Percentiles rank a stretch among this genome's conserved stretches.
phyloP scores from a whole-genome alignment of 352 stramenopile species.

The Aphanomyces euteiches region DNA sequence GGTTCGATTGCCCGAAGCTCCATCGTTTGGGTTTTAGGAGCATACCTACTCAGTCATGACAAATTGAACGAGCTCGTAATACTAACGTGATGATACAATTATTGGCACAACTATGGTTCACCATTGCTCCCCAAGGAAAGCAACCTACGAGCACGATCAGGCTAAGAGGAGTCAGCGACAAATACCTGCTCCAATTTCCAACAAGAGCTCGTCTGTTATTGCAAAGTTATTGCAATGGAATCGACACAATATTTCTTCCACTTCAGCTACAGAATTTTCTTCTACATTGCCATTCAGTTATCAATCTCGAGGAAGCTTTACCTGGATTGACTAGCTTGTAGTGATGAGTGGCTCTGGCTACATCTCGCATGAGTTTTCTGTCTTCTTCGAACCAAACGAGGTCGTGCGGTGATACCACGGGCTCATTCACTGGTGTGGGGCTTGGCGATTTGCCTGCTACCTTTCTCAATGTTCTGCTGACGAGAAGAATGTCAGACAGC shows the following conservation, averaged over 20 bases:
- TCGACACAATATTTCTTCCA: slow-evolving; percentile 63
- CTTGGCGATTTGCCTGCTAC: slow-evolving; percentile 34
- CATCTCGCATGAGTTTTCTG: slow-evolving; percentile 41
- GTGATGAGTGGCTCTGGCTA: slow-evolving; percentile 46
- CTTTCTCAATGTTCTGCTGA: slow-evolving; percentile 34
- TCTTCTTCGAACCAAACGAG: slow-evolving; percentile 62
- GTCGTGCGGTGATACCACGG: slow-evolving; percentile 28
- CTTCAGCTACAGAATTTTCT: slow-evolving; percentile 35
- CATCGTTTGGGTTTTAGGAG: slow-evolving; percentile 41
- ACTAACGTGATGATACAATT: slow-evolving; percentile 68
- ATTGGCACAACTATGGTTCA: slow-evolving; percentile 70
- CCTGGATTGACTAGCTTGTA: slow-evolving; percentile 40
- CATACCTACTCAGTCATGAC: slow-evolving; percentile 37
- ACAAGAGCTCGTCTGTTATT: slow-evolving; percentile 61
- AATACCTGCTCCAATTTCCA: slow-evolving; percentile 47
- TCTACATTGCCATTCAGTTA: not conserved
- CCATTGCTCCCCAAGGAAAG: slow-evolving; percentile 63
- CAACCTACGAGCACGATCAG: slow-evolving; percentile 32
- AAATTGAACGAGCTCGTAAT: not conserved
- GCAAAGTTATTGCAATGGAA: slow-evolving; percentile 78
- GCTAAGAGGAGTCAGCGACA: too few relatives aligned
- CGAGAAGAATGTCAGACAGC: slow-evolving; percentile 50
- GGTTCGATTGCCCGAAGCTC: slow-evolving; percentile 51
- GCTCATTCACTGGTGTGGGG: too few relatives aligned
- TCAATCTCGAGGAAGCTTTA: slow-evolving; percentile 40